phyloP scores from a whole-genome alignment of 495 filamentous ascomycete genomes.

The Penicillium parvum region DNA sequence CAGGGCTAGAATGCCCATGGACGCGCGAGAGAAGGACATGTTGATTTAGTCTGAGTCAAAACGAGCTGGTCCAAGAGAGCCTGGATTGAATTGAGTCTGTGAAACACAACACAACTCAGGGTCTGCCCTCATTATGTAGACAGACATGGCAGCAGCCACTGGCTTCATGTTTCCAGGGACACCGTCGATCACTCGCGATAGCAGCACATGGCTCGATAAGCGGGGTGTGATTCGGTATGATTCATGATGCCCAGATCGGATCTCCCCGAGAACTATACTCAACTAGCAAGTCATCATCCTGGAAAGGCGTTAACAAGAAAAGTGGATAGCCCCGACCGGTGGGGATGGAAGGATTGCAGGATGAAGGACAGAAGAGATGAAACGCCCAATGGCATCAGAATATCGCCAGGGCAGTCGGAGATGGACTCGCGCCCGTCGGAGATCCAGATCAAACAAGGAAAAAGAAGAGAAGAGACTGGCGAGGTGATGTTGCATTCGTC shows the following conservation, averaged over 20 bases:
- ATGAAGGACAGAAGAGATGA: too few species aligned
- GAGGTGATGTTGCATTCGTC: too few species aligned
- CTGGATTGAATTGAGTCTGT: too few species aligned
- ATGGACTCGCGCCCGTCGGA: constrained; percentile 7
- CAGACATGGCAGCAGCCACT: background rate
- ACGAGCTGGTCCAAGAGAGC: too few species aligned
- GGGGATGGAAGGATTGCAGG: background rate
- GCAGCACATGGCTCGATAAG: constrained; percentile 35
- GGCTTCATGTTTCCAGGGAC: constrained; percentile 8
- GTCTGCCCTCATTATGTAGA: constrained; percentile 14
- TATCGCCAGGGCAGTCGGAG: background rate
- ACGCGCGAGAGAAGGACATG: constrained; percentile 13
- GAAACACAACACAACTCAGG: background rate
- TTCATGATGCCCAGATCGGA: constrained; percentile 27
- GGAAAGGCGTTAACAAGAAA: background rate
- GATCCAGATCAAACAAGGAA: background rate
- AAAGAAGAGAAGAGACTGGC: constrained; percentile 16
- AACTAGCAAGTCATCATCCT: background rate
- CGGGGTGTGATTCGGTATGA: constrained; percentile 36
- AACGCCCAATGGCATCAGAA: background rate
- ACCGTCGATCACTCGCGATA: constrained; percentile 14
- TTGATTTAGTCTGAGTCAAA: too few species aligned
- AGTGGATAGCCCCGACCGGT: constrained; percentile 5
- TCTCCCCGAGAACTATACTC: constrained; percentile 12
- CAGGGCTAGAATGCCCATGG: constrained; percentile 29